Evolutionary conservation across 371 early-diverging fungal species (phyloP).

Genomic region (Rhizopus microsporus): DNA sequence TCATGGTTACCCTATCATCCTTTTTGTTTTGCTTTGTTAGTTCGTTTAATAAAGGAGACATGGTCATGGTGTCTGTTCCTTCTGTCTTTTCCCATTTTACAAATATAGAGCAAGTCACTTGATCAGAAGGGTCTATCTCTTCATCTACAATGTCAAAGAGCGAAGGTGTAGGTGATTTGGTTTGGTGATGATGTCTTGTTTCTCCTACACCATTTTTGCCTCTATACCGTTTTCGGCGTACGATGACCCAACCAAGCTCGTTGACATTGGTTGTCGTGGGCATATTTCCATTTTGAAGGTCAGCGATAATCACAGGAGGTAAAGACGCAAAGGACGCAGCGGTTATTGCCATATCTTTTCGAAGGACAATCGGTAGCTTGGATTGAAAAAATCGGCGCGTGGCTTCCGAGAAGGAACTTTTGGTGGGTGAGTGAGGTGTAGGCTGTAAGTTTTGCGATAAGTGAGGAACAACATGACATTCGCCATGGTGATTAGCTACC

Average conservation of each 20-base stretch:
- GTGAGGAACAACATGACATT: conserved; percentile 30
- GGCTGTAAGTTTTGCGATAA: conserved; percentile 20
- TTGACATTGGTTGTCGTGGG: conserved; percentile 19
- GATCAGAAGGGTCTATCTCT: conserved; percentile 35
- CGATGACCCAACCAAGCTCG: conserved; percentile 44
- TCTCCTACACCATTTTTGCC: conserved; percentile 35
- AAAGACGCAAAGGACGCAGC: conserved; percentile 37
- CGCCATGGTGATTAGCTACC: conserved; percentile 30
- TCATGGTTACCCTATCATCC: conserved; percentile 10
- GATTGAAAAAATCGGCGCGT: conserved; percentile 39
- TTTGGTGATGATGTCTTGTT: conserved; percentile 16
- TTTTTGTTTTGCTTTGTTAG: conserved; percentile 3
- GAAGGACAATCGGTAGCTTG: conserved; percentile 39
- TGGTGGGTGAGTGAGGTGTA: conserved; percentile 20
- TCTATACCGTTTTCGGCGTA: conserved; percentile 32
- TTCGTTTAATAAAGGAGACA: conserved; percentile 14
- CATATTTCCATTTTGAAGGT: conserved; percentile 43
- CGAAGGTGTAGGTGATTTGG: conserved; percentile 9
- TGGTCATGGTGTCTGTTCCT: conserved; percentile 15
- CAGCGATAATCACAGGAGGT: conserved; percentile 44
- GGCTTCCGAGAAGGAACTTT: conserved; percentile 29
- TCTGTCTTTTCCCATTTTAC: conserved; percentile 24
- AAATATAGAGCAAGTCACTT: conserved; percentile 46
- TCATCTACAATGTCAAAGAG: conserved; percentile 19
- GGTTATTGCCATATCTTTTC: conserved; percentile 23